A percentile compares a stretch with the other conserved stretches of the same genome.
Conservation (phyloP, 1,284 basidiomycete species). For the Sanghuangporus weigelae region DNA sequence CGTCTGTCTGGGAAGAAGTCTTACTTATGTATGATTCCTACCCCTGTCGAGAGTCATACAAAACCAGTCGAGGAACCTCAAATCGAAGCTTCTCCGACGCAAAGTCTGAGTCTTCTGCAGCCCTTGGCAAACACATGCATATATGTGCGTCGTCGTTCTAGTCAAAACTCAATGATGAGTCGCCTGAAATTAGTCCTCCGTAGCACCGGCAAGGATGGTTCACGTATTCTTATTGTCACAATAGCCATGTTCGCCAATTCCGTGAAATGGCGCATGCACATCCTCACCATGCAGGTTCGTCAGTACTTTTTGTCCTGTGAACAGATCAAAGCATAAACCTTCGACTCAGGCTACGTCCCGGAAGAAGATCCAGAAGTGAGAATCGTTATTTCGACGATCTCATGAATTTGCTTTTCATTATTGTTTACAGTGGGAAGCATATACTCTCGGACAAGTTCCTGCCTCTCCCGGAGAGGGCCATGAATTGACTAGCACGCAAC, state of each 20-base stretch:
- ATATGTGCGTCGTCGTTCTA: constrained; percentile 54
- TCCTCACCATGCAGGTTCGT: constrained; percentile 58
- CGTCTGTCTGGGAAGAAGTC: constrained; percentile 60
- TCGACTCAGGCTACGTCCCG: constrained; percentile 55
- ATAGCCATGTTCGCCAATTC: constrained; percentile 86
- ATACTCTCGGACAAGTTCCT: constrained; percentile 72
- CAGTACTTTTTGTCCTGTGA: constrained; percentile 21
- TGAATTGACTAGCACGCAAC: constrained; percentile 60
- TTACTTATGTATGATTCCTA: constrained; percentile 73
- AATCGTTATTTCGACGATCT: constrained; percentile 6
- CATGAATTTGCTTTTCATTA: constrained; percentile 20
- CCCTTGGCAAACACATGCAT: constrained; percentile 72
- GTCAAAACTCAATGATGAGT: constrained; percentile 17
- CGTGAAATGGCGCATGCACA: constrained; percentile 65
- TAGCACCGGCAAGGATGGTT: constrained; percentile 89
- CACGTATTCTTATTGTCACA: constrained; percentile 94
- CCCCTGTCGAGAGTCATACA: constrained; percentile 44
- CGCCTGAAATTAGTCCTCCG: constrained; percentile 17
- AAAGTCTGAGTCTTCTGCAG: constrained; percentile 76
- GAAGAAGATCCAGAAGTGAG: constrained; percentile 74
- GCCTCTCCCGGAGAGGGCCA: constrained; percentile 49
- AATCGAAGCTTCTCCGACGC: constrained; percentile 56
- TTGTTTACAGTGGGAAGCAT: constrained; percentile 66
- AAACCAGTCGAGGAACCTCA: constrained; percentile 45
- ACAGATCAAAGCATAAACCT: not conserved